These are phyloP conservation scores for Apophysomyces ossiformis DNA, from an alignment of 371 early-diverging fungal genomes.

Conservation along the genomic window DNA sequence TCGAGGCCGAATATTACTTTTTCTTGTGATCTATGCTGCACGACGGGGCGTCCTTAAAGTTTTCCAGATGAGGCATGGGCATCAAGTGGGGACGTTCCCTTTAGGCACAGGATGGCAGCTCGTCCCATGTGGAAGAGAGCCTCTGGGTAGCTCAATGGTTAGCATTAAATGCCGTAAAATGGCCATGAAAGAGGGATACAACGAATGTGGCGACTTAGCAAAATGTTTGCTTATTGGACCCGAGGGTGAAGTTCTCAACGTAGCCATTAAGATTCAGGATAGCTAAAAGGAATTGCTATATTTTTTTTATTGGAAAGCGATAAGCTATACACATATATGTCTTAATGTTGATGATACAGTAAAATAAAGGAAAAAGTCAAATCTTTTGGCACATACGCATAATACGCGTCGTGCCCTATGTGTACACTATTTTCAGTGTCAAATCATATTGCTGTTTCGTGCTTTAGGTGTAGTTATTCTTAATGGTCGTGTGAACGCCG, in stretches of 20 bases:
- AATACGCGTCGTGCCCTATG: too few relatives aligned
- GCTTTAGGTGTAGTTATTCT: too few relatives aligned
- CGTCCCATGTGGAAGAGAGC: slow-evolving; percentile 47
- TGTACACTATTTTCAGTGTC: too few relatives aligned
- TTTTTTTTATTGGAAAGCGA: not conserved
- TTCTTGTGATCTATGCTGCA: slow-evolving; percentile 64
- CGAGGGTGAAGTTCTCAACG: slow-evolving; percentile 57
- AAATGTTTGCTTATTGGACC: slow-evolving; percentile 62
- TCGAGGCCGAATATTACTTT: slow-evolving; percentile 39
- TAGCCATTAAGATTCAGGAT: slow-evolving; percentile 23
- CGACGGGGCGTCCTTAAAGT: slow-evolving; percentile 61
- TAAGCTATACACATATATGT: too few relatives aligned
- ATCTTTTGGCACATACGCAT: too few relatives aligned
- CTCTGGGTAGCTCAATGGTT: slow-evolving; percentile 46
- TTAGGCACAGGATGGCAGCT: slow-evolving; percentile 64
- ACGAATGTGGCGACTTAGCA: slow-evolving; percentile 43
- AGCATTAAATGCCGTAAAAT: slow-evolving; percentile 33
- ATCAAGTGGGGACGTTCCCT: slow-evolving; percentile 60
- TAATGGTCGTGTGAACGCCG: too few relatives aligned
- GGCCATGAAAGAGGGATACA: slow-evolving; percentile 21
- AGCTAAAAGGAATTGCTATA: not conserved
- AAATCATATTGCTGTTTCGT: too few relatives aligned
- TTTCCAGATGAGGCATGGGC: slow-evolving; percentile 65
- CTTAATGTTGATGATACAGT: too few relatives aligned
- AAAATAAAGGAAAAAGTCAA: too few relatives aligned